Evolutionary conservation across 805 yeast species (phyloP).

Genomic region (Candida sanyiensis): DNA sequence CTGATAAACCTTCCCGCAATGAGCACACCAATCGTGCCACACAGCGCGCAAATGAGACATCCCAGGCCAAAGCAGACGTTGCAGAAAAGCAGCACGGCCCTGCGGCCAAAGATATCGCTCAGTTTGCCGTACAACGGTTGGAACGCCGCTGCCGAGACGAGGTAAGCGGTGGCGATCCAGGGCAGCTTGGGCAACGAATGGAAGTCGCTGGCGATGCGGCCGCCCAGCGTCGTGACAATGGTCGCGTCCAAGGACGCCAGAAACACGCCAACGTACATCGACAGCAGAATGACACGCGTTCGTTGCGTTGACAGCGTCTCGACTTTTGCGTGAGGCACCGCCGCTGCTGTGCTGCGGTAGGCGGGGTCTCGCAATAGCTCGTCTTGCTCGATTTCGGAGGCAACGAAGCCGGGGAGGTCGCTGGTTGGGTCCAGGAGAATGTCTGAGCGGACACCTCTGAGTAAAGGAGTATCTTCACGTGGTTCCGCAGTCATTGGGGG

Average conservation of each 20-base stretch:
- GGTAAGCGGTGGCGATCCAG: conserved; percentile 70
- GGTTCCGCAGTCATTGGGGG: background rate
- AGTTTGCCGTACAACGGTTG: conserved; percentile 70
- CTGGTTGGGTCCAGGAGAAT: conserved; percentile 27
- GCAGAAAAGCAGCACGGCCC: conserved; percentile 45
- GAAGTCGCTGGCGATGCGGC: conserved; percentile 65
- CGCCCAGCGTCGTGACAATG: conserved; percentile 57
- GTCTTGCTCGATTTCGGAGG: conserved; percentile 28
- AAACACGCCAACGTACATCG: conserved; percentile 44
- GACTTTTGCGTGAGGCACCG: background rate
- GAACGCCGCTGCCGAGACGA: conserved; percentile 63
- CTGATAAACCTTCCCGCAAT: conserved; percentile 54
- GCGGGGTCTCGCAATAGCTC: conserved; percentile 23
- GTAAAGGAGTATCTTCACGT: conserved; percentile 17
- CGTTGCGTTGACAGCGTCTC: conserved; percentile 14
- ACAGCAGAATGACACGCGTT: conserved; percentile 31
- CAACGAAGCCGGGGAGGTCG: conserved; percentile 31
- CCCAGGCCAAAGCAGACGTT: conserved; percentile 53
- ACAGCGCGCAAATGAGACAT: conserved; percentile 48
- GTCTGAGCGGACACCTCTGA: conserved; percentile 18
- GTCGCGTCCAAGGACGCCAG: conserved; percentile 66
- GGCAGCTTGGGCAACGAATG: conserved; percentile 56
- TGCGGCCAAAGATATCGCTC: conserved; percentile 69
- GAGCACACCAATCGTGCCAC: conserved; percentile 41
- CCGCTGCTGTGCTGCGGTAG: conserved; percentile 4